Conservation (phyloP, 495 filamentous ascomycete genomes). For the Xylaria longipes region DNA sequence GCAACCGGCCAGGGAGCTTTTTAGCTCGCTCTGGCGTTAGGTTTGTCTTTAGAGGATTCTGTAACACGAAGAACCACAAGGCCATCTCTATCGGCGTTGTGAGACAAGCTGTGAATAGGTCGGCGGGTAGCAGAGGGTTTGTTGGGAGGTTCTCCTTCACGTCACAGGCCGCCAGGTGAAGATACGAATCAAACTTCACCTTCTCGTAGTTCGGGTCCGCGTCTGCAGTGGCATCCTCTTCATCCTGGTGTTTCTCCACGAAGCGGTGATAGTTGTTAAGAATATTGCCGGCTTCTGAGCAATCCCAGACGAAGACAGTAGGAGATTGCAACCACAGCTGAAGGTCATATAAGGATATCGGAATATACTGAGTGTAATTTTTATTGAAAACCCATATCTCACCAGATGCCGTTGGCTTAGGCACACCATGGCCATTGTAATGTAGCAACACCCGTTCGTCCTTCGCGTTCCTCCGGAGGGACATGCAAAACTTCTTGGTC, state of each 20-base stretch:
- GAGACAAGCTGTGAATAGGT: conserved; percentile 94
- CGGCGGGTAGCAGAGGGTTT: conserved; percentile 92
- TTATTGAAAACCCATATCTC: conserved; percentile 99
- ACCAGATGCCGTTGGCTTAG: conserved; percentile 90
- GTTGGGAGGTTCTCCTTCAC: conserved; percentile 92
- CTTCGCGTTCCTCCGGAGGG: conserved; percentile 86
- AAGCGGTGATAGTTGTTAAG: conserved; percentile 93
- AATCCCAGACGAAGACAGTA: conserved; percentile 96
- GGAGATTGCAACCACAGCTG: conserved; percentile 96
- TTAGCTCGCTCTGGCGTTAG: conserved; percentile 81
- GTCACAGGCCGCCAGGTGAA: conserved; percentile 91
- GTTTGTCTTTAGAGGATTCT: conserved; percentile 81
- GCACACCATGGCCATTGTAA: conserved; percentile 99
- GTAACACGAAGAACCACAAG: conserved; percentile 89
- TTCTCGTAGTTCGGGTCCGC: conserved; percentile 76
- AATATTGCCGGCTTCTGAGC: conserved; percentile 94
- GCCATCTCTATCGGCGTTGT: conserved; percentile 98
- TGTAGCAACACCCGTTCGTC: conserved; percentile 95
- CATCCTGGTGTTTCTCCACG: conserved; percentile 89
- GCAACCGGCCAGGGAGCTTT: conserved; percentile 80
- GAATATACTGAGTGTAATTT: conserved; percentile 98
- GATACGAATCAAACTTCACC: conserved; percentile 70
- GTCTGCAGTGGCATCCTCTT: conserved; percentile 73
- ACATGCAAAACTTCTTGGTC: conserved; percentile 92
- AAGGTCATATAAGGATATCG: conserved; percentile 93